Percentiles rank a stretch among this genome's conserved stretches.
These are phyloP conservation scores for Diplosphaera chodatii DNA, from an alignment of 139 green algal species.

Conservation along the genomic window DNA sequence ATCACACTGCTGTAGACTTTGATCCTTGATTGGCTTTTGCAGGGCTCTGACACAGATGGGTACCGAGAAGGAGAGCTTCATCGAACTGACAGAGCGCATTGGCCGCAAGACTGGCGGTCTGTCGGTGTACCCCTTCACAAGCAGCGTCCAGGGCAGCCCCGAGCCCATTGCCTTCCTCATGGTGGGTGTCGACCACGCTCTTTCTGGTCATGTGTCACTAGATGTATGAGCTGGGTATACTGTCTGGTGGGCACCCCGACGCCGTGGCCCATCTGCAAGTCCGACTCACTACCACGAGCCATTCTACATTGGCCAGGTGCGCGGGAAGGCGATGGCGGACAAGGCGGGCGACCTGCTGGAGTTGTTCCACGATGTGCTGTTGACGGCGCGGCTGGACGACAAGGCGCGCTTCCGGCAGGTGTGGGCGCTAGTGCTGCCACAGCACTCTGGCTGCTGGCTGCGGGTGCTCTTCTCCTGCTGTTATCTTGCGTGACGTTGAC, in stretches of 20 bases:
- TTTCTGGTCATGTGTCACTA: background rate
- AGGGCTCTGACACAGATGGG: slow-evolving; percentile 81
- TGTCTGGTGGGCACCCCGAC: too few relatives aligned
- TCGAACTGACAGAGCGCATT: slow-evolving; percentile 95
- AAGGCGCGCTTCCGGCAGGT: slow-evolving; percentile 79
- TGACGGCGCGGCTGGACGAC: slow-evolving; percentile 80
- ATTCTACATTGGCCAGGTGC: slow-evolving; percentile 13
- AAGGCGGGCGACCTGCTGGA: slow-evolving; percentile 86
- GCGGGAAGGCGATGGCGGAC: slow-evolving; percentile 88
- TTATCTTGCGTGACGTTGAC: too few relatives aligned
- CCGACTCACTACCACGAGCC: too few relatives aligned
- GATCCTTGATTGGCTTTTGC: too few relatives aligned
- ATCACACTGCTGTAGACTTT: too few relatives aligned
- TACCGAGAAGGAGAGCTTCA: slow-evolving; percentile 78
- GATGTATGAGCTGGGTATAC: too few relatives aligned
- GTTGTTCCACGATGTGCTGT: slow-evolving; percentile 78
- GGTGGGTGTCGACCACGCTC: slow-evolving; percentile 25
- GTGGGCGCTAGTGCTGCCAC: background rate
- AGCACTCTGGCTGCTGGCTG: too few relatives aligned
- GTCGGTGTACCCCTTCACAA: slow-evolving; percentile 81
- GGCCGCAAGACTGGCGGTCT: slow-evolving; percentile 94
- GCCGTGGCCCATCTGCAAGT: too few relatives aligned
- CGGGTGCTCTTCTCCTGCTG: too few relatives aligned
- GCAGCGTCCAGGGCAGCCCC: slow-evolving; percentile 34
- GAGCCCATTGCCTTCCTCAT: slow-evolving; percentile 76